Evolutionary conservation across 2,329 filamentous ascomycete genomes (phyloP).

Genomic region (Calonectria naviculata): DNA sequence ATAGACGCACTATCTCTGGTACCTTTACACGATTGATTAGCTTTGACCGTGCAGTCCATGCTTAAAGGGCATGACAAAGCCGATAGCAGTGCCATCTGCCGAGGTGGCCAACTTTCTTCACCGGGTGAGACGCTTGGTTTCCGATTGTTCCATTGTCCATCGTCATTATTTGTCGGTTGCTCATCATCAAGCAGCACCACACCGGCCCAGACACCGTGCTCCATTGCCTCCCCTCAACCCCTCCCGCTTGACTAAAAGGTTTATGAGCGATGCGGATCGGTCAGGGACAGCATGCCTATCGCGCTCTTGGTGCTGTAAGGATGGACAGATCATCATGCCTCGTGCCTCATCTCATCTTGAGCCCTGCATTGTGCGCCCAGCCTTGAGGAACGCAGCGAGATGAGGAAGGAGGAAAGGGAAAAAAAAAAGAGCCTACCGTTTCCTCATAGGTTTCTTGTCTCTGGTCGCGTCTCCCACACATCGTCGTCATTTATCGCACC

Average conservation of each 20-base stretch:
- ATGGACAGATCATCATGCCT: constrained; percentile 20
- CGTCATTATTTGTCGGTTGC: constrained; percentile 40
- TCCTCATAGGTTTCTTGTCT: constrained; percentile 4
- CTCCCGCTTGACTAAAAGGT: neutral
- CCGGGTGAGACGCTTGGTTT: constrained; percentile 16
- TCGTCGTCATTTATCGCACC: constrained; percentile 19
- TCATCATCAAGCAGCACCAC: constrained; percentile 33
- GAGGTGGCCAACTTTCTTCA: constrained; percentile 9
- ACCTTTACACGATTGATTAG: constrained; percentile 18
- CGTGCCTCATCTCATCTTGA: constrained; percentile 8
- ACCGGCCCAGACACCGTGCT: constrained; percentile 13
- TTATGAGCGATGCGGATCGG: constrained; percentile 18
- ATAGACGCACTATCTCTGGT: constrained; percentile 15
- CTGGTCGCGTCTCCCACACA: constrained; percentile 15
- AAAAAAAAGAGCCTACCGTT: neutral
- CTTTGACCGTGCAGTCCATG: constrained; percentile 22
- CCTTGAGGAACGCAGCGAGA: neutral
- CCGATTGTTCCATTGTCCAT: constrained; percentile 20
- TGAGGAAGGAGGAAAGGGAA: constrained; percentile 2
- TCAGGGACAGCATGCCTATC: constrained; percentile 19
- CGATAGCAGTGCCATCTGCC: constrained; percentile 15
- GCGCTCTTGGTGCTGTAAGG: constrained; percentile 12
- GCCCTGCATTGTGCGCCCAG: neutral
- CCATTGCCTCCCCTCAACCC: constrained; percentile 1
- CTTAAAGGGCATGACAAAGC: constrained; percentile 16